Percentiles rank a stretch among this genome's conserved stretches.
Evolutionary conservation across 371 early-diverging fungal genomes (phyloP).

Genomic region (Aphelidium insulamus): DNA sequence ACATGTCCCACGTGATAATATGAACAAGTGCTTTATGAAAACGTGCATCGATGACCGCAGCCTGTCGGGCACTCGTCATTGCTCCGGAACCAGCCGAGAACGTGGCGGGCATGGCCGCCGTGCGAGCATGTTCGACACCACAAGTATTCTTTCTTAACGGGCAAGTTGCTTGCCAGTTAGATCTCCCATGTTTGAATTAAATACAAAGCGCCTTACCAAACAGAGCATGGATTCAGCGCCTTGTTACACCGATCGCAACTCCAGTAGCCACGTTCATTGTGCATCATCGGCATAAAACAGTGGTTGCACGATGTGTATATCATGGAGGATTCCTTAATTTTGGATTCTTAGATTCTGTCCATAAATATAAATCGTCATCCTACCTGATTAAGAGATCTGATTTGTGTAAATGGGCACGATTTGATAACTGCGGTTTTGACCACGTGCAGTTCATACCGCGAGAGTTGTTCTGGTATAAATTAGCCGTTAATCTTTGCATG

Average conservation of each 20-base stretch:
- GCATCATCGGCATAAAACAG: conserved; percentile 38
- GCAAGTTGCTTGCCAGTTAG: conserved; percentile 6
- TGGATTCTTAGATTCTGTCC: conserved; percentile 3
- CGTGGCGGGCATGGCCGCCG: conserved; percentile 17
- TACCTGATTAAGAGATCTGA: conserved; percentile 32
- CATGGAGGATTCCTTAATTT: conserved; percentile 36
- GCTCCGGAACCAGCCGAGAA: conserved; percentile 8
- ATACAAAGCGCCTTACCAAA: conserved; percentile 23
- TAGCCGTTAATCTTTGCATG: not conserved
- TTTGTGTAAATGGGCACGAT: conserved; percentile 24
- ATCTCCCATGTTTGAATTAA: not conserved
- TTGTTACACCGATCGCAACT: conserved; percentile 45
- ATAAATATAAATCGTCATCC: not conserved
- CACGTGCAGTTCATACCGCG: conserved; percentile 47
- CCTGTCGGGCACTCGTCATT: conserved; percentile 11
- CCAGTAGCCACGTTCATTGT: conserved; percentile 32
- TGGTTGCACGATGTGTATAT: conserved; percentile 43
- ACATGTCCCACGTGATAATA: too few relatives aligned
- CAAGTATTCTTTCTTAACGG: conserved; percentile 10
- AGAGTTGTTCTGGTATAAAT: conserved; percentile 28
- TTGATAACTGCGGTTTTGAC: conserved; percentile 36
- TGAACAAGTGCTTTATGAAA: too few relatives aligned
- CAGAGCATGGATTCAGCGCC: conserved; percentile 35
- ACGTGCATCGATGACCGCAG: conserved; percentile 13
- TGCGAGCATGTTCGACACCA: conserved; percentile 20